Percentiles rank a stretch among this genome's conserved stretches.
Evolutionary conservation across 2,329 filamentous ascomycete genomes (phyloP).

Genomic region (Myriosclerotinia duriaeana): DNA sequence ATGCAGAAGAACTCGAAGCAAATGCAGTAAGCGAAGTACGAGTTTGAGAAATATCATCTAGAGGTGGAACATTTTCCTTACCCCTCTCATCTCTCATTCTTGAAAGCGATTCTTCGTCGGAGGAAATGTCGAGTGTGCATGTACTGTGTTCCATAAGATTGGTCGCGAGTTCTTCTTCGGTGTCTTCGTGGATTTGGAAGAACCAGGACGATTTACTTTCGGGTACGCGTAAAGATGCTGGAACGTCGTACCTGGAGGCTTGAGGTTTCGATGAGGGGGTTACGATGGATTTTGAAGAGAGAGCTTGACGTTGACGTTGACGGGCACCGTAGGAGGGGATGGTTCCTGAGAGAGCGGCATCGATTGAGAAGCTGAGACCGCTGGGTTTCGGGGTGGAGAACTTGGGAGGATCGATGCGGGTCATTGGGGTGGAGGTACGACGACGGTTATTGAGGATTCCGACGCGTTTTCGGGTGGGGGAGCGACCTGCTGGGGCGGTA

Average conservation of each 20-base stretch:
- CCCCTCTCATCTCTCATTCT: conserved; percentile 62
- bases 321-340: conserved; percentile 61
- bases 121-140: conserved; percentile 81
- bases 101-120: conserved; percentile 70
- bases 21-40: conserved; percentile 32
- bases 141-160: conserved; percentile 92
- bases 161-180: conserved; percentile 83
- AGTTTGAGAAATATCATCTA: conserved; percentile 62
- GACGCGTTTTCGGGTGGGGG: conserved; percentile 71
- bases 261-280: neutral
- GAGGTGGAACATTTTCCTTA: conserved; percentile 91
- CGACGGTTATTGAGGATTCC: conserved; percentile 69
- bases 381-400: conserved; percentile 53
- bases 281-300: conserved; percentile 31
- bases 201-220: conserved; percentile 70
- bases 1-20: conserved; percentile 15
- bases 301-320: conserved; percentile 36
- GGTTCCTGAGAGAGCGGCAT: conserved; percentile 77
- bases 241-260: conserved; percentile 3
- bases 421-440: conserved; percentile 56
- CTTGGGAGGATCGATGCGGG: conserved; percentile 66
- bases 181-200: conserved; percentile 94
- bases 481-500: conserved; percentile 74
- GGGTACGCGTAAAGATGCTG: conserved; percentile 44
- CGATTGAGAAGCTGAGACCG: conserved; percentile 70